Evolutionary conservation across 805 yeast species (phyloP), one percentile per base, ranked within the genome.

Genomic region (Suhomyces xylopsoci): DNA sequence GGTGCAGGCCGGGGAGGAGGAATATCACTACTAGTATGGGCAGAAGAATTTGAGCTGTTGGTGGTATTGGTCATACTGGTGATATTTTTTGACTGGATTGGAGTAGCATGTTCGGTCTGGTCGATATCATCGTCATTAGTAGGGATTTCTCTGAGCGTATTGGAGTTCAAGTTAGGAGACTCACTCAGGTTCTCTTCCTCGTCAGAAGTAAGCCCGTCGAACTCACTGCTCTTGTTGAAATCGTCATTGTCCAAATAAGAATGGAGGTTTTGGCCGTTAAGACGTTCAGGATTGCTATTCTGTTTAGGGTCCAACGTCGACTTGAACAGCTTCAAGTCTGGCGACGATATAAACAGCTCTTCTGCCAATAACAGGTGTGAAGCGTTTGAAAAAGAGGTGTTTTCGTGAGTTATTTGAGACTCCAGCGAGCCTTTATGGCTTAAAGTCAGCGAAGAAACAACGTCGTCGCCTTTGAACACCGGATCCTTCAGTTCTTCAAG

Each of bases 241-340:
- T 26, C 42, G 36, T 49, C 45, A 7, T 45, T 40, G 5, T 60
- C 59, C 28, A 67, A 55, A n/a, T 60, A 47, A 17, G 55, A 49
- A 17, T 62, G 63, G 22, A 63, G 48, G 45, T 63, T 64, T 14
- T 47, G 36, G 24, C 49, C 49, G 14, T 47, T 24, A 1, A 47
- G 57, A 22, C 38, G 8, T 68, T 74, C 15, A 1, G 48, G 34
- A 17, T 45, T 17, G 14, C 41, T 30, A 28, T 42, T 25, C 10
- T 24, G 20, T 0, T 78, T 80, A 2, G 83, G 83, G 58, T 80
- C 83, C 65, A 79, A 66, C 1, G 80, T 76, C 38, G 72, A 66
- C 49, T 69, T 61, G 48, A 55, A 65, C 34, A 45, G 47, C 9
- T 54, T 55, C 62, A 45, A 49, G 24, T 52, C 55, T 20, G 55